Base-by-base conservation (phyloP, 1,284 basidiomycete genomes). In the Rhodotorula sp. region DNA sequence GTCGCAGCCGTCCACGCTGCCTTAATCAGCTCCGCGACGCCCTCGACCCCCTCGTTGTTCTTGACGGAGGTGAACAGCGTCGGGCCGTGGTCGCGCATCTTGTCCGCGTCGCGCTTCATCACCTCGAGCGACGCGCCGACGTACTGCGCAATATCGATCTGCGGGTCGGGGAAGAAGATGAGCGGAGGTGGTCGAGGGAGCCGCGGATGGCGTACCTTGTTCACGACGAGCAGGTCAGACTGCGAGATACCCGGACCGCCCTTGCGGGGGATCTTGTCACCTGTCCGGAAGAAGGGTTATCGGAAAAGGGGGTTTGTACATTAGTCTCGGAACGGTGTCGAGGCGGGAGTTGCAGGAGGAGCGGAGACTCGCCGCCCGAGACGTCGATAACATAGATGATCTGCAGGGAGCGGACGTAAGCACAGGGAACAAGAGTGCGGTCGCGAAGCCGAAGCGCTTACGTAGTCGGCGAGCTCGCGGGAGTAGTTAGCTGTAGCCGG, bases 221-320 rank as follows among this genome's bases (percentile, higher is more conserved):
- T 99, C 79, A 99, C 88, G 37, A 99, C 89, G 62, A 99, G 84
- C 46, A 99, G 85, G 83, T 99, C 96, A 4, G 93, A 95, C 81
- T 96, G 91, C 3, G 56, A 94, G 77, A 97, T 96, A 22, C 96
- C 96, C 3, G 96, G 96, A 1, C 96, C 96, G 12, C 97, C 96
- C 84, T 99, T 99, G 44, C 96, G 86, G 19, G 96, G 96, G 74
- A 99, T 96, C 83, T 99, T 99, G 84, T 99, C 97, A 0, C 96
- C 62, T 63, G 53, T 6, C n/a, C n/a, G n/a, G n/a, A n/a, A 22
- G 15, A 34, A 8, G n/a, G 6, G 17, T n/a, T n/a, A 53, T 9
- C 15, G 36, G 21, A 36, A 25, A 29, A 61, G 17, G 29, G 44
- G 5, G 27, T 27, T n/a, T 25, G n/a, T 17, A 27, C 17, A 2